Evolutionary conservation across 345 rosid genomes (phyloP), one percentile per base, ranked within the genome.

Genomic region (Microthlaspi erraticum): DNA sequence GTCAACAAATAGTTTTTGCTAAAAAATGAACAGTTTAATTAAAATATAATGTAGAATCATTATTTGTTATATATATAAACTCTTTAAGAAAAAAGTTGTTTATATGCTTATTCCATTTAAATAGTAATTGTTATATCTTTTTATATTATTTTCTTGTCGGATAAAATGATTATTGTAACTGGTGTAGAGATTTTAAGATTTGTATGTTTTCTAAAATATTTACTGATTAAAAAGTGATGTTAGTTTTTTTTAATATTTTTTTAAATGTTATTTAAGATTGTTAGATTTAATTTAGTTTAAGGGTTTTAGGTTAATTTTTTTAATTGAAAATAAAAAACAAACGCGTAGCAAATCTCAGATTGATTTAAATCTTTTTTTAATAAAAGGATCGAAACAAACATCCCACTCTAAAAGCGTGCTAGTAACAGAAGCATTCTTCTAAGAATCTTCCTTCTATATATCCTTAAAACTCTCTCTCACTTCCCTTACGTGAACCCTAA

Each of bases 401-500:
- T 29, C 63, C 73, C 71, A 77, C 72, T 51, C 56, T 70, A 77
- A 77, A 72, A 65, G 73, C 77, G 64, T 68, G 72, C 10, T 59
- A 29, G 70, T 60, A 68, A 74, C 78, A 67, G 73, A 74, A 60
- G 39, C 58, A 61, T 75, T 68, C 29, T 46, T 32, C 29, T 8
- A 61, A 53, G 69, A 42, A 74, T 54, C 73, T 75, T 61, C 43
- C 78, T 26, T 68, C 26, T 75, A 67, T 61, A 60, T 36, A 60
- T 52, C 72, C 77, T 59, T 45, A 50, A 71, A 64, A 36, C 56
- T 16, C 71, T 76, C 71, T 74, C 62, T 70, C 66, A 33, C 71
- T 58, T 74, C 64, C 46, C 61, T 71, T 41, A 63, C 79, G 75
- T 60, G 79, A 74, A 79, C 66, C 62, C 64, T 79, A 54, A 50